Base-by-base conservation (phyloP, 2,329 filamentous ascomycete genomes). In the Claviceps maximensis region DNA sequence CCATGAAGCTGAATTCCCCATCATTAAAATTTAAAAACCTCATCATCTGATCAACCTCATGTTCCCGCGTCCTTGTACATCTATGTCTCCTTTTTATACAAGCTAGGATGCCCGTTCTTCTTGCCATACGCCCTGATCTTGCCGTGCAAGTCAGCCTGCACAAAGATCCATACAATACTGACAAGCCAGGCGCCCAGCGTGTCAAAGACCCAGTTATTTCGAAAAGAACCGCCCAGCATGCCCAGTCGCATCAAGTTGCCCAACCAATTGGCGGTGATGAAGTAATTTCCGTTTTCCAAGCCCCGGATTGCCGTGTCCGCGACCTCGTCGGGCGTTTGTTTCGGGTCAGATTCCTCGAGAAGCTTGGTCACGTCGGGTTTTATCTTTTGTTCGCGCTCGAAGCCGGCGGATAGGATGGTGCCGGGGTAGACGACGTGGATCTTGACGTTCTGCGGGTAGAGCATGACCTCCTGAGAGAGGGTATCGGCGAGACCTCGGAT, bases 371-470 rank as follows among this genome's bases (percentile, higher is more conserved):
- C 76, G 5, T 77, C 80, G 8, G 90, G 91, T 69, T 97, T 97
- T 29, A 79, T 78, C 60, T 73, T 68, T 62, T 94, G 84, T 71
- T 97, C 91, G 19, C 79, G 74, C 55, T 84, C 83, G 50, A 84
- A 78, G 0, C 90, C 89, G 0, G 88, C 83, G 6, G 79, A 84
- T 15, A 82, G 74, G 58, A 98, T 97, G 2, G 86, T 88, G 51
- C 86, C 91, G 0, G 93, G 93, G 61, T 83, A 87, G 13, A 97
- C 80, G 44, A 88, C 78, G 62, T 95, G 88, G 21, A 96, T 75
- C 60, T 86, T 81, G 52, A 97, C 83, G 45, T 84, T 79, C 51
- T 84, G 84, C 46, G 90, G 89, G 73, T 97, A 98, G 50, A 96
- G 73, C 61, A 89, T 75, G 45, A 94, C 73, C 70, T 98, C 93